These are phyloP conservation scores for Rubia peregrina DNA, from an alignment of 305 asterid genomes.

Conservation along the genomic window DNA sequence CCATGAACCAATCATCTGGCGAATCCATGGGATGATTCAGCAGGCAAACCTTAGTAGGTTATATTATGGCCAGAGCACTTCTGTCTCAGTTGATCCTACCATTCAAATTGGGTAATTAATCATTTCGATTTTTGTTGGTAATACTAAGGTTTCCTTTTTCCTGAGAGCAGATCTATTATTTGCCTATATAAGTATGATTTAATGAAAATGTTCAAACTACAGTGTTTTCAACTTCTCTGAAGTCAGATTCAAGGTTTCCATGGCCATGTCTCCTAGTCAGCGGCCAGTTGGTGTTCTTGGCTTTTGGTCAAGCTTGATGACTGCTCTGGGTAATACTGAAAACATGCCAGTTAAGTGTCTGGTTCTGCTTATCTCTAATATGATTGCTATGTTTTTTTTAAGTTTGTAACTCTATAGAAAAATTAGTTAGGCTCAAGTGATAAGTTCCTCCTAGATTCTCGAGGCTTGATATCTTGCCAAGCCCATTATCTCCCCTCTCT, in stretches of 20 bases:
- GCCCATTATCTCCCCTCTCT: background rate
- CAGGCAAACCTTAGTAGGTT: slow-evolving; percentile 67
- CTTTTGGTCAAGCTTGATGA: slow-evolving; percentile 99
- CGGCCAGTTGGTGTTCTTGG: slow-evolving; percentile 99
- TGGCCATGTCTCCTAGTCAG: slow-evolving; percentile 99
- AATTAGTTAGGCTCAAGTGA: background rate
- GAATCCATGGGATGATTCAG: slow-evolving; percentile 86
- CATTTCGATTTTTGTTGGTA: slow-evolving; percentile 12
- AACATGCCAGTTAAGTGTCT: slow-evolving; percentile 88
- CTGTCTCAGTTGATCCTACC: slow-evolving; percentile 96
- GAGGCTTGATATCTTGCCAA: slow-evolving; percentile 1
- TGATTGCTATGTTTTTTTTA: background rate
- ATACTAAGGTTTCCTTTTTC: background rate
- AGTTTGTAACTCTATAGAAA: background rate
- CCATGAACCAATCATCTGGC: slow-evolving; percentile 98
- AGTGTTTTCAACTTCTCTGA: slow-evolving; percentile 94
- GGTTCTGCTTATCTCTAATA: slow-evolving; percentile 19
- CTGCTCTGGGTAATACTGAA: slow-evolving; percentile 99
- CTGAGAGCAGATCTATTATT: slow-evolving; percentile 15
- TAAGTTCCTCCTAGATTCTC: background rate
- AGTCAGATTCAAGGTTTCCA: slow-evolving; percentile 89
- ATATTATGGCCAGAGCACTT: slow-evolving; percentile 54
- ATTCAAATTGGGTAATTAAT: slow-evolving; percentile 76
- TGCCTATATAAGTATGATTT: slow-evolving; percentile 20
- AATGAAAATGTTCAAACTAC: slow-evolving; percentile 27